Evolutionary conservation across 345 rosid species (phyloP).

Genomic region (Gossypium arboreum): DNA sequence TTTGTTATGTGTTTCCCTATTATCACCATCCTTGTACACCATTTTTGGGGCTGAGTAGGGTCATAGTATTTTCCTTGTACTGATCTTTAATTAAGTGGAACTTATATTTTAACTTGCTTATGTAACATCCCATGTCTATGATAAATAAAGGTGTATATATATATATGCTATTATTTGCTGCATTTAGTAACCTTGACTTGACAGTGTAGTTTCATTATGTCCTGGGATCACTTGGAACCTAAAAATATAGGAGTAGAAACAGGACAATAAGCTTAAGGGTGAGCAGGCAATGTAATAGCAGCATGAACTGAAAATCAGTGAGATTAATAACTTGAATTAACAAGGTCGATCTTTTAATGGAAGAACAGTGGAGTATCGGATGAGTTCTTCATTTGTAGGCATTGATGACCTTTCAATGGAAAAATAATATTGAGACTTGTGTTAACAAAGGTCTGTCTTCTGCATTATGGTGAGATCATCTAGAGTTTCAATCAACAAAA

Average conservation of each 20-base stretch:
- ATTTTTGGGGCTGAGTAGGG: conserved; percentile 8
- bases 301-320: background rate
- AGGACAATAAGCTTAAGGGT: background rate
- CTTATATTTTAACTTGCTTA: background rate
- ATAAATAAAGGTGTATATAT: background rate
- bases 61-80: conserved; percentile 5
- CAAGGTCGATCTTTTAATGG: background rate
- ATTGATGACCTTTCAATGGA: background rate
- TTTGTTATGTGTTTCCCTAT: conserved; percentile 11
- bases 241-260: background rate
- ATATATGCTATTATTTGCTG: background rate
- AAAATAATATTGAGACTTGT: background rate
- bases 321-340: background rate
- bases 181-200: background rate
- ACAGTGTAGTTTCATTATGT: background rate
- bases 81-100: background rate
- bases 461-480: background rate
- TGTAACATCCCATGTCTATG: background rate
- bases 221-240: background rate
- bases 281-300: background rate
- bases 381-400: background rate
- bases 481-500: background rate
- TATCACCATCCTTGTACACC: background rate
- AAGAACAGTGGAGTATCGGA: background rate
- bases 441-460: background rate